Conservation (phyloP, 2,329 filamentous ascomycete species). For the Clonostachys solani region DNA sequence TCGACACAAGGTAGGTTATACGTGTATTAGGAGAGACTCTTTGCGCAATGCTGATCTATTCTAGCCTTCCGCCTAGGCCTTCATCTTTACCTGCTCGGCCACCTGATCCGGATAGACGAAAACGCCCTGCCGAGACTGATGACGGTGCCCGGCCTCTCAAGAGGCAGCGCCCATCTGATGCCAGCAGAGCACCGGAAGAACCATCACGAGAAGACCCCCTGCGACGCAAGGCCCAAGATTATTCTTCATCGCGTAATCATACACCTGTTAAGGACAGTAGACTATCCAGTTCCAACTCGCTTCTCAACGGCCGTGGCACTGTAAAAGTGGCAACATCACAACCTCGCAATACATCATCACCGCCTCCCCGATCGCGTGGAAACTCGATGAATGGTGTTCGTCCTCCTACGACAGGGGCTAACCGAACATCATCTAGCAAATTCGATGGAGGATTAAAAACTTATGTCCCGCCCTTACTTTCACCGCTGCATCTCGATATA, state of each 20-base stretch:
- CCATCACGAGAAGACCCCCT: slow-evolving; percentile 3
- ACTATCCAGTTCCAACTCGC: slow-evolving; percentile 13
- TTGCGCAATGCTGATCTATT: slow-evolving; percentile 7
- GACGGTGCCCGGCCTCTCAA: slow-evolving; percentile 40
- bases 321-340: slow-evolving; percentile 20
- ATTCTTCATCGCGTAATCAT: slow-evolving; percentile 18
- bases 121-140: slow-evolving; percentile 38
- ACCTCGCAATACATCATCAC: slow-evolving; percentile 11
- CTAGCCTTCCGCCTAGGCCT: slow-evolving; percentile 29
- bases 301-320: slow-evolving; percentile 29
- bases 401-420: slow-evolving; percentile 16
- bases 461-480: slow-evolving; percentile 46
- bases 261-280: slow-evolving; percentile 19
- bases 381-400: slow-evolving; percentile 34
- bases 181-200: no score
- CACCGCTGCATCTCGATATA: slow-evolving; percentile 43
- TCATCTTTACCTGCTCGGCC: slow-evolving; percentile 24
- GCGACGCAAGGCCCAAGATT: slow-evolving; percentile 22
- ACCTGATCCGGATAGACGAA: slow-evolving; percentile 39
- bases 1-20: slow-evolving; percentile 1
- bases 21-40: slow-evolving; percentile 8
- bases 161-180: slow-evolving; percentile 14
- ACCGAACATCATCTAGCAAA: slow-evolving; percentile 29
- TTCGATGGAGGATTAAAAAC: slow-evolving; percentile 28
- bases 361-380: slow-evolving; percentile 31